Evolutionary conservation across 768 basidiomycete genomes (phyloP).

Genomic region (Tricholoma hemisulphureum): DNA sequence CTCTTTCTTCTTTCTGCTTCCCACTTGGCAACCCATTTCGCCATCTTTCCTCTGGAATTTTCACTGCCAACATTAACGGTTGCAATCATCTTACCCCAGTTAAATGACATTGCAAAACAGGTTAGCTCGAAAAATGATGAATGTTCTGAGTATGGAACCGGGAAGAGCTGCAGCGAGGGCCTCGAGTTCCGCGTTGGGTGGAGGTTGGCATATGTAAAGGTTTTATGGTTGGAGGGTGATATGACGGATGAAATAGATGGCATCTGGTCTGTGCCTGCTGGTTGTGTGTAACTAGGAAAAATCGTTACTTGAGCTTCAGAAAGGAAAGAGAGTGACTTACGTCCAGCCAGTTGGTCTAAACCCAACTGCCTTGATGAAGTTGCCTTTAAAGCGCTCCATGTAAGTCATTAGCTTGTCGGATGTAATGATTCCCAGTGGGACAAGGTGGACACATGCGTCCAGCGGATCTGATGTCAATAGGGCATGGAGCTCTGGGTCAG

Average conservation of each 20-base stretch:
- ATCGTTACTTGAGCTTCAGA: neutral
- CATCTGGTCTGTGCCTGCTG: slow-evolving; percentile 58
- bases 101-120: slow-evolving; percentile 88
- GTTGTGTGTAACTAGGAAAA: slow-evolving; percentile 58
- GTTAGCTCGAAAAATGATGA: slow-evolving; percentile 94
- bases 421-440: slow-evolving; percentile 73
- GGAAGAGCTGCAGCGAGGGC: slow-evolving; percentile 66
- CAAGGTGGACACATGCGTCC: slow-evolving; percentile 79
- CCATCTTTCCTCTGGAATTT: slow-evolving; percentile 77
- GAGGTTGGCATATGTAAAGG: slow-evolving; percentile 70
- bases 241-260: slow-evolving; percentile 73
- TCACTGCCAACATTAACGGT: slow-evolving; percentile 88
- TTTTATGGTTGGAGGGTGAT: slow-evolving; percentile 56
- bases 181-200: slow-evolving; percentile 72
- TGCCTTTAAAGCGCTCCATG: slow-evolving; percentile 67
- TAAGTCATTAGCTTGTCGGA: slow-evolving; percentile 79
- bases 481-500: slow-evolving; percentile 76
- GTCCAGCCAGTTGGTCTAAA: slow-evolving; percentile 98
- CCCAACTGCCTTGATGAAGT: slow-evolving; percentile 71
- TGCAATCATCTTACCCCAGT: slow-evolving; percentile 88
- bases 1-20: slow-evolving; percentile 70
- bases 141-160: slow-evolving; percentile 93
- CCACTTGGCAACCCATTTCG: slow-evolving; percentile 88
- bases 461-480: slow-evolving; percentile 76
- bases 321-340: slow-evolving; percentile 43